Percentiles rank a stretch among this genome's conserved stretches.
phyloP scores from a whole-genome alignment of 2,329 filamentous ascomycete genomes.

The Blastomyces percursus region DNA sequence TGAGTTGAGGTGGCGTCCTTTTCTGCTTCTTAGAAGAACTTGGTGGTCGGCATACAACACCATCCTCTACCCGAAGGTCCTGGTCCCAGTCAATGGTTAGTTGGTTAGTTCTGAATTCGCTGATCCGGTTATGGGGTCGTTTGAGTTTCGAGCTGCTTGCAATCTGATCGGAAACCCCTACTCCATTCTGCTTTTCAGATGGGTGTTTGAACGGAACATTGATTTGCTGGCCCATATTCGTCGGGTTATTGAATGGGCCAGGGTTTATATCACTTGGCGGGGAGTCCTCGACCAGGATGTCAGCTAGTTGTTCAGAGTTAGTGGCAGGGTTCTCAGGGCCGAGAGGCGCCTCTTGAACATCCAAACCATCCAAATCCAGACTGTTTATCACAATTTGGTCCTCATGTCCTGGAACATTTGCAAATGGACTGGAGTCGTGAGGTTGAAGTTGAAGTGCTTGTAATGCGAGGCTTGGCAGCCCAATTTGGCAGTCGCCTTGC shows the following conservation, averaged over 20 bases:
- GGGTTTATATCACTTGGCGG: neutral
- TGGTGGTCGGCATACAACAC: neutral
- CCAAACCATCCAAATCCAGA: neutral
- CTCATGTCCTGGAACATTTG: neutral
- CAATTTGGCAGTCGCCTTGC: neutral
- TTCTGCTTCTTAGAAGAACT: constrained; percentile 9
- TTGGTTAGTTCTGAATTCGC: constrained; percentile 1
- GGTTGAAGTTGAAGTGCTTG: constrained; percentile 9
- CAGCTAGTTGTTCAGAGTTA: neutral
- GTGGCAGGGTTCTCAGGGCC: neutral
- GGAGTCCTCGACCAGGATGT: neutral
- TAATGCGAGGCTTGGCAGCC: constrained; percentile 8
- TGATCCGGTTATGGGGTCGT: constrained; percentile 12
- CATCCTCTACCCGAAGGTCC: constrained; percentile 13
- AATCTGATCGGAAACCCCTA: neutral
- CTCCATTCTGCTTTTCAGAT: neutral
- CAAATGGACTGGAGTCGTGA: neutral
- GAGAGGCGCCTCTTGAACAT: neutral
- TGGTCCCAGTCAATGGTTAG: constrained; percentile 13
- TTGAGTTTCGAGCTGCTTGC: constrained; percentile 11
- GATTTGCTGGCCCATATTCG: neutral
- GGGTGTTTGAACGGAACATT: neutral
- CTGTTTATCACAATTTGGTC: neutral
- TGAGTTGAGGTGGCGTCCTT: neutral
- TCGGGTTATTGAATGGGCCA: neutral